phyloP scores from a whole-genome alignment of 805 yeast genomes.

The Yarrowia yakushimensis region DNA sequence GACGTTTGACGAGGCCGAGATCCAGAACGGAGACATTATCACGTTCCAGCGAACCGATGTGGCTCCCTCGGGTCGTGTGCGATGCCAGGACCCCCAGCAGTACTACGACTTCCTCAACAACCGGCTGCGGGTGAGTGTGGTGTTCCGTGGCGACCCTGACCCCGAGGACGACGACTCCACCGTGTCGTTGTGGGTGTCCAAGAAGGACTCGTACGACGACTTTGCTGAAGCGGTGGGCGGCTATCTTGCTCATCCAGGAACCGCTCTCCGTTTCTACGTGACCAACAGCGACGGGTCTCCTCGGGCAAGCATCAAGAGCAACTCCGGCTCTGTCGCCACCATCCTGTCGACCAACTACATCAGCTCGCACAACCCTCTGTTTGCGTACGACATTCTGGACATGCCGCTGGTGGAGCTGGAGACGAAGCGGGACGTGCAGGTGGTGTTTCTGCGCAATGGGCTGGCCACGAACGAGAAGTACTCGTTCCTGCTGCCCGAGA shows the following conservation, averaged over 20 bases:
- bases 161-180: constrained; percentile 27
- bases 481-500: background rate
- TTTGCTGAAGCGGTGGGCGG: constrained; percentile 61
- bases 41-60: constrained; percentile 36
- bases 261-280: constrained; percentile 62
- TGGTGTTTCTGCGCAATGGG: background rate
- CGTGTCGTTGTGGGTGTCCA: constrained; percentile 60
- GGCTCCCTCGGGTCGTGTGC: background rate
- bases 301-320: constrained; percentile 38
- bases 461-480: background rate
- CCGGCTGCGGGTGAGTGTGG: constrained; percentile 34
- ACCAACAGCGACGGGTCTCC: constrained; percentile 53
- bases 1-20: constrained; percentile 37
- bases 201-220: constrained; percentile 54
- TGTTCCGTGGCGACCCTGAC: constrained; percentile 18
- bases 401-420: constrained; percentile 76
- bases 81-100: constrained; percentile 30
- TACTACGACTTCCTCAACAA: constrained; percentile 38
- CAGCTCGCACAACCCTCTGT: constrained; percentile 29
- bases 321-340: constrained; percentile 40
- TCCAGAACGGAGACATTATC: constrained; percentile 40
- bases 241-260: constrained; percentile 52
- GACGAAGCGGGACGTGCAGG: constrained; percentile 44
- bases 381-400: constrained; percentile 74
- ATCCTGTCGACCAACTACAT: constrained; percentile 31